These are phyloP conservation scores for Primulina eburnea DNA, from an alignment of 257 asterid genomes.

Conservation along the genomic window DNA sequence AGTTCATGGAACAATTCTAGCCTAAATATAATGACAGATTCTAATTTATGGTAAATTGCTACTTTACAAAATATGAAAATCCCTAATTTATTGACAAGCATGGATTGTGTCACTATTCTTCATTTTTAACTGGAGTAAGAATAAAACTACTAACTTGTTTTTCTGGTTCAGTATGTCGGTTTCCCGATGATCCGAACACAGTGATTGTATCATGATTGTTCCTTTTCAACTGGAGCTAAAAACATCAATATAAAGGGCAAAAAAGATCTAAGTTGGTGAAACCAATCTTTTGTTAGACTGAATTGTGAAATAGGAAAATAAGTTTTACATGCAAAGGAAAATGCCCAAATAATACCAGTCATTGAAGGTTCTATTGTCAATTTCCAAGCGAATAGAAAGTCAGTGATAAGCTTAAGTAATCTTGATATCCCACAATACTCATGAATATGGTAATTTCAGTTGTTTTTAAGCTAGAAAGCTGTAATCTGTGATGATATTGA, in stretches of 20 bases:
- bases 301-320: not conserved
- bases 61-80: no score
- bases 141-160: no score
- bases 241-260: not conserved
- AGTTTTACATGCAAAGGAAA: not conserved
- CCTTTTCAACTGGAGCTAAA: not conserved
- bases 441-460: not conserved
- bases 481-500: not conserved
- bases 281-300: not conserved
- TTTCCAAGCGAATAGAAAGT: not conserved
- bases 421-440: not conserved
- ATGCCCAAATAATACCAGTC: not conserved
- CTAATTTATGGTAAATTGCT: no score
- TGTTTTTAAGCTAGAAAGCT: not conserved
- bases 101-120: no score
- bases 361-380: not conserved
- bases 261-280: not conserved
- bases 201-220: not conserved
- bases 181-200: not conserved
- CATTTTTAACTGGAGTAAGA: no score
- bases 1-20: no score
- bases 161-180: no score
- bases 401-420: not conserved
- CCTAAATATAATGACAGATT: no score
- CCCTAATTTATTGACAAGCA: no score